Evolutionary conservation across 1,139 yeast species (phyloP), one percentile per base, ranked within the genome.

Genomic region (Kodamaea sp.): DNA sequence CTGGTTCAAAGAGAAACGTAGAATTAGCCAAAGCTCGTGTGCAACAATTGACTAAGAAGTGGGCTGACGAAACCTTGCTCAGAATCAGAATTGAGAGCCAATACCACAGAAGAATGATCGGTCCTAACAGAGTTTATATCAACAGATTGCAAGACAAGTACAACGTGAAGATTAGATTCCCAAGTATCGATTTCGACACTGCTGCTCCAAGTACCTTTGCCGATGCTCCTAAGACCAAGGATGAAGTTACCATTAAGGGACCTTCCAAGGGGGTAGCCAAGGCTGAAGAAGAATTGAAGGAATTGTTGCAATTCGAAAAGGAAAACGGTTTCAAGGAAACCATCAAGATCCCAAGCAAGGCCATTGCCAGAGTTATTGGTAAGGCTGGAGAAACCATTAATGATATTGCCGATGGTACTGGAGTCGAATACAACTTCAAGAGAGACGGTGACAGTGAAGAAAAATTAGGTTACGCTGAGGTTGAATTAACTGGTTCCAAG

Each of bases 121-220:
- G 98, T 34, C 76, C 87, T 21, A 80, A 78, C 48, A 96, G 96
- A 53, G 67, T 77, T 41, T 84, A 85, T 58, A 88, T 88, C 46
- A 82, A 80, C 57, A 83, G 96, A 58, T 75, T 92, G 55, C 95
- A 86, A 61, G 94, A 87, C 41, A 88, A 89, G 61, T 92, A 94
- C 67, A 78, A 76, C 45, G 97, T 92, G 28, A 73, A 72, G 48
- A 84, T 94, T 50, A 73, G 78, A 53, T 89, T 92, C 70, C 95
- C 96, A 25, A 45, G 62, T 15, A 55, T 57, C 48, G 67, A 50
- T 56, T 55, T 57, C 49, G 67, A 50, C 55, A 64, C 40, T 53
- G 31, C 60, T 30, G 35, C 38, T 25, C 45, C 47, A 23, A 55
- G 59, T 29, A 47, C 48, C 29, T 60, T 47, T 44, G 51, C 57